These are phyloP conservation scores for Xylariomycetidae sp. DNA, from an alignment of 2,329 filamentous ascomycete genomes.

Conservation along the genomic window DNA sequence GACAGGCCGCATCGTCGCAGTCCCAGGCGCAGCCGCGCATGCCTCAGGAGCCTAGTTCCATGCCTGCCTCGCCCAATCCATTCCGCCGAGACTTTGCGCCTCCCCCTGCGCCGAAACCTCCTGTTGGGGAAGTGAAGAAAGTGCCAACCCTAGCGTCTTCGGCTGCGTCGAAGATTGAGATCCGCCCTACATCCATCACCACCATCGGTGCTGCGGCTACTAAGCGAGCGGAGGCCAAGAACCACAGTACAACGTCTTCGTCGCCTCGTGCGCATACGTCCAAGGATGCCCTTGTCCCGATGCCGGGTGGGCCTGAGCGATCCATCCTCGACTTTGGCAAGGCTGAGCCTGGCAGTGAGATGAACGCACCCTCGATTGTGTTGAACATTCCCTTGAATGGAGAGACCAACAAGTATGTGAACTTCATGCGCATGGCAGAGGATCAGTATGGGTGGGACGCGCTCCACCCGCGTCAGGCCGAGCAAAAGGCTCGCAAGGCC, in stretches of 20 bases:
- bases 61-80: slow-evolving; percentile 38
- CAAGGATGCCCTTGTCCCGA: slow-evolving; percentile 37
- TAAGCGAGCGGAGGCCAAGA: slow-evolving; percentile 28
- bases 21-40: slow-evolving; percentile 23
- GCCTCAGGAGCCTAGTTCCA: slow-evolving; percentile 29
- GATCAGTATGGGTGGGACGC: slow-evolving; percentile 93
- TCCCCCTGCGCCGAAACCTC: slow-evolving; percentile 25
- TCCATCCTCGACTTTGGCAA: slow-evolving; percentile 59
- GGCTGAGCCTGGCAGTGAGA: slow-evolving; percentile 52
- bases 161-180: slow-evolving; percentile 25
- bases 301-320: slow-evolving; percentile 36
- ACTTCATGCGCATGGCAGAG: slow-evolving; percentile 90
- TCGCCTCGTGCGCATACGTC: slow-evolving; percentile 45
- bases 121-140: slow-evolving; percentile 33
- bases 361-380: slow-evolving; percentile 68
- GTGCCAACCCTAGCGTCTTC: slow-evolving; percentile 28
- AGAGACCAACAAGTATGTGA: slow-evolving; percentile 84
- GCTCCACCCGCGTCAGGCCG: slow-evolving; percentile 83
- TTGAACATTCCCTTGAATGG: slow-evolving; percentile 76
- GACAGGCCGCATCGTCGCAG: slow-evolving; percentile 20
- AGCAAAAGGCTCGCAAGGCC: slow-evolving; percentile 79
- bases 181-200: slow-evolving; percentile 28
- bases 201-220: slow-evolving; percentile 25
- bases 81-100: slow-evolving; percentile 31
- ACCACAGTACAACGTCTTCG: slow-evolving; percentile 33